Evolutionary conservation across 1,284 basidiomycete genomes (phyloP).

Genomic region (Leccinum discolor): DNA sequence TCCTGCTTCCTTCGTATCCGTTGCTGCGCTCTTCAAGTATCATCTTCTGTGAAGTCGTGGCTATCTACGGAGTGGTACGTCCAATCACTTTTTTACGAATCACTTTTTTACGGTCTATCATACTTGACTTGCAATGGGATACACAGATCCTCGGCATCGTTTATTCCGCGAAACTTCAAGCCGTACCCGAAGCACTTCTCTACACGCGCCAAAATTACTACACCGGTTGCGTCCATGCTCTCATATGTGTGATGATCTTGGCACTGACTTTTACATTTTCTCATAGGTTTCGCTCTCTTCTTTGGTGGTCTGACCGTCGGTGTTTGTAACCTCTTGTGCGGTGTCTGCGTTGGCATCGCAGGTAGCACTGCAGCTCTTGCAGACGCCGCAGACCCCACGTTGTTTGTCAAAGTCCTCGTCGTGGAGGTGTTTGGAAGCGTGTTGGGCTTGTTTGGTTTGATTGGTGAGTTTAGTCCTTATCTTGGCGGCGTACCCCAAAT

Average conservation of each 20-base stretch:
- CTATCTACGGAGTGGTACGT: constrained; percentile 92
- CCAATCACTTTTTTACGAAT: no score
- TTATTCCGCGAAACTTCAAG: constrained; percentile 79
- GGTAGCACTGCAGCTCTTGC: constrained; percentile 91
- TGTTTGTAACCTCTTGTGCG: constrained; percentile 91
- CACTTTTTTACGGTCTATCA: no score
- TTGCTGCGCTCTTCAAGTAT: constrained; percentile 59
- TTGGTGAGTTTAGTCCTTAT: constrained; percentile 58
- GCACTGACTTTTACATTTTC: background rate
- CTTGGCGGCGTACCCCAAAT: background rate
- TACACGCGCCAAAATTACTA: constrained; percentile 89
- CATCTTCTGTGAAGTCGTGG: constrained; percentile 99
- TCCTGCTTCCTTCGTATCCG: background rate
- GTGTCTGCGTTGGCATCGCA: constrained; percentile 88
- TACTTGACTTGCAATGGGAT: background rate
- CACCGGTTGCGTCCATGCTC: constrained; percentile 69
- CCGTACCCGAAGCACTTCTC: constrained; percentile 60
- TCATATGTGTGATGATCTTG: background rate
- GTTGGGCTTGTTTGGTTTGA: constrained; percentile 88
- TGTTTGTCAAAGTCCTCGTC: constrained; percentile 94
- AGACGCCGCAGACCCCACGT: constrained; percentile 89
- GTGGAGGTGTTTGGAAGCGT: constrained; percentile 96
- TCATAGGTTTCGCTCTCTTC: constrained; percentile 86
- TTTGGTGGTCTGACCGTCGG: constrained; percentile 95
- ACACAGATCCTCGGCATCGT: constrained; percentile 90